Evolutionary conservation across 805 yeast genomes (phyloP).

Genomic region (Wickerhamomyces silvicola): DNA sequence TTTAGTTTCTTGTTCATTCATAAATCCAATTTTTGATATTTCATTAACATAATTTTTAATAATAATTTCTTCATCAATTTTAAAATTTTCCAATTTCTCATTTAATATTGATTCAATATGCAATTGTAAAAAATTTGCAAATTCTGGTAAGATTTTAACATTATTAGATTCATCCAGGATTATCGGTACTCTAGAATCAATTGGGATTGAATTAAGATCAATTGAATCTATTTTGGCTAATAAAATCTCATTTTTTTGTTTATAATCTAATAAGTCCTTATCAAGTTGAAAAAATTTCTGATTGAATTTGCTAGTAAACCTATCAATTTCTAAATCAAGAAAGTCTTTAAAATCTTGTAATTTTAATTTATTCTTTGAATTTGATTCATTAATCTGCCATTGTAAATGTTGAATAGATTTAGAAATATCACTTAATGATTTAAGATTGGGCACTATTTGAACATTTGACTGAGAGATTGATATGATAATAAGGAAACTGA

Average conservation of each 20-base stretch:
- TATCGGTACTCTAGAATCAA: conserved; percentile 12
- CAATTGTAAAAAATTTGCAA: conserved; percentile 11
- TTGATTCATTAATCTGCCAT: conserved; percentile 19
- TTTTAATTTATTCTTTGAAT: conserved; percentile 13
- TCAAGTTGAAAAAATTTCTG: conserved; percentile 5
- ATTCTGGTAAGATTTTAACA: conserved; percentile 19
- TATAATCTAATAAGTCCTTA: conserved; percentile 2
- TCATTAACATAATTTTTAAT: conserved; percentile 14
- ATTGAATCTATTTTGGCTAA: conserved; percentile 7
- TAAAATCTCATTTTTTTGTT: conserved; percentile 6
- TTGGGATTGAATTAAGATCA: conserved; percentile 5
- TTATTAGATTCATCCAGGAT: conserved; percentile 12
- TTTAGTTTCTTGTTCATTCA: conserved; percentile 17
- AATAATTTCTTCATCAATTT: conserved; percentile 11
- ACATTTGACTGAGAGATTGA: neutral
- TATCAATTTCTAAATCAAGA: conserved; percentile 15
- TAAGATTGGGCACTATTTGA: conserved; percentile 11
- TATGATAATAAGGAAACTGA: conserved; percentile 4
- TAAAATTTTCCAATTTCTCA: conserved; percentile 5
- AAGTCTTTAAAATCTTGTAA: conserved; percentile 15
- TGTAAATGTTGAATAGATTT: conserved; percentile 16
- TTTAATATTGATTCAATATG: conserved; percentile 6
- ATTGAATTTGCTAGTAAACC: conserved; percentile 6
- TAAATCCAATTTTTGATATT: conserved; percentile 14
- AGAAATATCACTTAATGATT: conserved; percentile 15